Base-by-base conservation (phyloP, 2,329 filamentous ascomycete genomes). In the Ophiosphaerella herpotricha region DNA sequence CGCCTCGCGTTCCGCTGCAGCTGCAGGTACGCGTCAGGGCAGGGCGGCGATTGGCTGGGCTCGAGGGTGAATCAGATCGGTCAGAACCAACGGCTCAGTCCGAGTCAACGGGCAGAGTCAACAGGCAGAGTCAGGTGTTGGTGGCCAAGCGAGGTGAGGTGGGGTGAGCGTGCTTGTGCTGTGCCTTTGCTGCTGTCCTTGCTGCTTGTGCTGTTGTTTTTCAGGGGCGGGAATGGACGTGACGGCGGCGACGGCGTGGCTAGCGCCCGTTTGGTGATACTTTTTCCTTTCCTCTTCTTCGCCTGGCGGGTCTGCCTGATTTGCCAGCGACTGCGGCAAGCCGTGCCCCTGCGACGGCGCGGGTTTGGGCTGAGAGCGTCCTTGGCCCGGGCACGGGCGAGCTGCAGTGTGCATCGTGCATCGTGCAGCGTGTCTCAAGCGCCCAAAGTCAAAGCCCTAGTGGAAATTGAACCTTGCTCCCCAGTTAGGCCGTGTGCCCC, bases 391-490 rank as follows among this genome's bases (percentile, higher is more conserved):
- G 43, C 40, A 40, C 41, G 39, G 43, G 48, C 42, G 38, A 45
- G 34, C 12, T 14, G 32, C 14, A 44, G 39, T 38, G 38, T 41
- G 43, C 18, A 45, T 45, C 55, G 51, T 46, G 49, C 31, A 32
- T 36, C 48, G 52, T 46, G 46, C 14, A n/a, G 34, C 16, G 14
- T 50, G 48, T 46, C 46, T 48, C 48, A 50, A 47, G 52, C 52
- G 57, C 55, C 57, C 58, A 63, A 60, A 63, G 61, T 63, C 63
- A 58, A 63, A 21, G 18, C 55, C 40, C 42, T 64, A 63, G 60
- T 57, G 58, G 50, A 55, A 50, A 48, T 50, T 31, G 52, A 58
- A 47, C 61, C 61, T 51, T 49, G 60, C 49, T 43, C 54, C 50
- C 53, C 50, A 45, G 52, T 59, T 21, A 21, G 18, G 3, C 18